A percentile compares a stretch with the other conserved stretches of the same genome.
These are phyloP conservation scores for Venturia carpophila DNA, from an alignment of 2,329 filamentous ascomycete genomes.

Conservation along the genomic window DNA sequence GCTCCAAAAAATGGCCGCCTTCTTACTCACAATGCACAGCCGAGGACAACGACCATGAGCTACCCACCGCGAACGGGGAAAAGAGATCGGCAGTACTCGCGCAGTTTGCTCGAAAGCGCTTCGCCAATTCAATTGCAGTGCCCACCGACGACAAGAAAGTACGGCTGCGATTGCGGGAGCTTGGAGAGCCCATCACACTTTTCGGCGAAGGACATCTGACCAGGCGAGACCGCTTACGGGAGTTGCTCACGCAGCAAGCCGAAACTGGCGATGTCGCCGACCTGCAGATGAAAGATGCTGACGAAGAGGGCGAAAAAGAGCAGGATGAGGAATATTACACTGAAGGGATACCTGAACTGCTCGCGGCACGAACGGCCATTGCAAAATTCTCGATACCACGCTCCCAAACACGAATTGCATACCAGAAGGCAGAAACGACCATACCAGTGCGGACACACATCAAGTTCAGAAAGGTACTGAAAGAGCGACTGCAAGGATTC, in stretches of 20 bases:
- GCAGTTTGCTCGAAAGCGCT: conserved; percentile 85
- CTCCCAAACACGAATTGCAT: conserved; percentile 66
- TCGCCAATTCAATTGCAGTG: conserved; percentile 80
- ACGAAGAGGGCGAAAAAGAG: conserved; percentile 44
- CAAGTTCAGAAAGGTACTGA: conserved; percentile 82
- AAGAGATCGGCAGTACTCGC: conserved; percentile 77
- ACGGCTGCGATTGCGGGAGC: conserved; percentile 67
- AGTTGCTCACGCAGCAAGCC: conserved; percentile 65
- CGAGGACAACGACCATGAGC: conserved; percentile 72
- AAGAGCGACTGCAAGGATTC: conserved; percentile 71
- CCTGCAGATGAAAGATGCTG: conserved; percentile 45
- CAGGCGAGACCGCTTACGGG: conserved; percentile 75
- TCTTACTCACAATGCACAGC: conserved; percentile 39
- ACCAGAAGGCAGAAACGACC: conserved; percentile 70
- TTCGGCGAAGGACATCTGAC: conserved; percentile 88
- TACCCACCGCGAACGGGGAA: conserved; percentile 62
- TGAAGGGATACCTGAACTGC: conserved; percentile 63
- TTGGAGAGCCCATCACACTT: conserved; percentile 88
- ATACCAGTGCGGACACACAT: conserved; percentile 86
- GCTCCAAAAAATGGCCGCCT: conserved; percentile 23
- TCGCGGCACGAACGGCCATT: conserved; percentile 70
- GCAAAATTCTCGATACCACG: conserved; percentile 76
- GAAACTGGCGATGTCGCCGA: conserved; percentile 53
- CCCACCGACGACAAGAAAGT: conserved; percentile 90
- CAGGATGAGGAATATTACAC: conserved; percentile 95